Conservation (phyloP, 768 basidiomycete genomes). For the Rhodotorula sphaerocarpa region DNA sequence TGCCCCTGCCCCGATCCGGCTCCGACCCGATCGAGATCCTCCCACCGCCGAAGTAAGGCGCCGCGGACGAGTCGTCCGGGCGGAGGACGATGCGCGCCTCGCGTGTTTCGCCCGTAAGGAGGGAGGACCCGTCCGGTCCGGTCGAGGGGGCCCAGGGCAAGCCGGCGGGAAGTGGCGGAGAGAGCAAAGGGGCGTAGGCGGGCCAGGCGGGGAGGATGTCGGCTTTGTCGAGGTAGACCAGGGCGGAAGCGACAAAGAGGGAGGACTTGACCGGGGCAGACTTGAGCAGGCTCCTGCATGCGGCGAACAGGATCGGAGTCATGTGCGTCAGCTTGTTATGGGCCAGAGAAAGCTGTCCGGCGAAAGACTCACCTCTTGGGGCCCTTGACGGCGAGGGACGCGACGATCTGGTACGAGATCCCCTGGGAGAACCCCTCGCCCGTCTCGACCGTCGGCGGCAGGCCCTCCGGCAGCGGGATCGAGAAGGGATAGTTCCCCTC, state of each 20-base stretch:
- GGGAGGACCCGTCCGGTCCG: conserved; percentile 4
- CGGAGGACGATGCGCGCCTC: conserved; percentile 2
- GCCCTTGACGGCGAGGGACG: conserved; percentile 72
- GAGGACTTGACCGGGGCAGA: conserved; percentile 1
- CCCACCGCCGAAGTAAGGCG: too few species aligned
- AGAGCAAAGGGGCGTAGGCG: conserved; percentile 16
- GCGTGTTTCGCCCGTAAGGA: conserved; percentile 17
- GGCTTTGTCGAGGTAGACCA: conserved; percentile 26
- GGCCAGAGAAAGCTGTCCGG: too few species aligned
- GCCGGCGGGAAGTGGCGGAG: conserved; percentile 2
- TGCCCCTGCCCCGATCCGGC: too few species aligned
- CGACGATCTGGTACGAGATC: conserved; percentile 82
- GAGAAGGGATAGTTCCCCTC: conserved; percentile 75
- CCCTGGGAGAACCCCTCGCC: conserved; percentile 60
- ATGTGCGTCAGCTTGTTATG: too few species aligned
- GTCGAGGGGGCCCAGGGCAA: conserved; percentile 16
- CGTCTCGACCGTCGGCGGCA: conserved; percentile 74
- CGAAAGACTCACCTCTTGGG: conserved; percentile 57
- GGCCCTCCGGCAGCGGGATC: conserved; percentile 83
- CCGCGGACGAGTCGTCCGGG: neutral
- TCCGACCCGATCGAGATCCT: too few species aligned
- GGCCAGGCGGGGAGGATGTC: conserved; percentile 27
- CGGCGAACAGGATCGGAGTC: neutral
- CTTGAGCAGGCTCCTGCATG: conserved; percentile 18
- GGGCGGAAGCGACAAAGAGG: conserved; percentile 7